These are phyloP conservation scores for Apiospora hydei DNA, from an alignment of 2,329 filamentous ascomycete species.

Conservation along the genomic window DNA sequence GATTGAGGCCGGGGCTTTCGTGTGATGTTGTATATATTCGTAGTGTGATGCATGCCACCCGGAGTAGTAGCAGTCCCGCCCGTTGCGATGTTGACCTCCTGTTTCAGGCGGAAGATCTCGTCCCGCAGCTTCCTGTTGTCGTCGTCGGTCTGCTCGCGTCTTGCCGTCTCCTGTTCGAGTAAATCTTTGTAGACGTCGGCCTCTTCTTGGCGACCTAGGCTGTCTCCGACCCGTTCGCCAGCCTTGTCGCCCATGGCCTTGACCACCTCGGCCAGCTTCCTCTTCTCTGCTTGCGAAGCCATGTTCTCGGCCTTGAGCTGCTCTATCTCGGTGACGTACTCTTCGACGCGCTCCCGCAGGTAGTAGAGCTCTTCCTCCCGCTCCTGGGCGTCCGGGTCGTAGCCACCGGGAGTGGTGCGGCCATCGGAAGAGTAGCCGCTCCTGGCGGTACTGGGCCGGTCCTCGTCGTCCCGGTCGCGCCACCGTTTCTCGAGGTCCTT, in stretches of 20 bases:
- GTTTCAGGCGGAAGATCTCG: conserved; percentile 78
- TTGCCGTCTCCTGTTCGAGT: conserved; percentile 87
- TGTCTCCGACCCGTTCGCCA: conserved; percentile 52
- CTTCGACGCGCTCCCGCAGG: conserved; percentile 84
- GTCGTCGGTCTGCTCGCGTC: conserved; percentile 88
- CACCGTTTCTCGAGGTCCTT: conserved; percentile 87
- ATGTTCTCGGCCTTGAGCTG: conserved; percentile 80
- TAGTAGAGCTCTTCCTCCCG: conserved; percentile 87
- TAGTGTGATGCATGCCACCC: conserved; percentile 61
- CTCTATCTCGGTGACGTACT: conserved; percentile 84
- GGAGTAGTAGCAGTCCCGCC: conserved; percentile 32
- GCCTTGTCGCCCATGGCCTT: conserved; percentile 57
- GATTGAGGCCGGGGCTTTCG: conserved; percentile 58
- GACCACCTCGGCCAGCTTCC: conserved; percentile 84
- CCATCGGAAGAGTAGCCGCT: conserved; percentile 65
- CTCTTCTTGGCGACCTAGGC: conserved; percentile 63
- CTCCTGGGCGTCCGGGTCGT: conserved; percentile 68
- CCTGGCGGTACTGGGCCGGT: conserved; percentile 65
- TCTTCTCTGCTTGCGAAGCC: conserved; percentile 82
- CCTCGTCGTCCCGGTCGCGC: conserved; percentile 64
- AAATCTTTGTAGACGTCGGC: conserved; percentile 95
- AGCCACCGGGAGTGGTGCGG: conserved; percentile 57
- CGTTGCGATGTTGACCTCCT: conserved; percentile 54
- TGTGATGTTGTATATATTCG: conserved; percentile 71
- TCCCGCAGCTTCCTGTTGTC: conserved; percentile 86